These are phyloP conservation scores for Pythium oligandrum DNA, from an alignment of 352 stramenopile species.

Conservation along the genomic window DNA sequence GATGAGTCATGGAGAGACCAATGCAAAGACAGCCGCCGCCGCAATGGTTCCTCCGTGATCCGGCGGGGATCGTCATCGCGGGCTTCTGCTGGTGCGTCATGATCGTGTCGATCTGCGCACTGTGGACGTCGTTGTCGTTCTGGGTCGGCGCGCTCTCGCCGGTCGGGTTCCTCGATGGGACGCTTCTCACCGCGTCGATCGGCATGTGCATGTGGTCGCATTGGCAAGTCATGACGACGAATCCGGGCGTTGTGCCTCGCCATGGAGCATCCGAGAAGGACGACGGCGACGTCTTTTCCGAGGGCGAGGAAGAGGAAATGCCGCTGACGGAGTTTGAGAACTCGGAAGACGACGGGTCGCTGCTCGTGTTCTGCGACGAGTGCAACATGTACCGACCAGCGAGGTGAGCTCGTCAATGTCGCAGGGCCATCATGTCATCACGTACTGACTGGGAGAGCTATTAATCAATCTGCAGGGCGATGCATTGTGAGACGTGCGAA, in stretches of 20 bases:
- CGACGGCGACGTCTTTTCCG: conserved; percentile 14
- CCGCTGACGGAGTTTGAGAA: conserved; percentile 57
- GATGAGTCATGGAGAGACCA: too few relatives aligned
- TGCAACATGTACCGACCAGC: conserved; percentile 73
- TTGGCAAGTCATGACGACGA: conserved; percentile 64
- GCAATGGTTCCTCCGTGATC: conserved; percentile 61
- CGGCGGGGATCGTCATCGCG: conserved; percentile 56
- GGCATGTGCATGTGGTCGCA: conserved; percentile 74
- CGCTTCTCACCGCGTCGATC: conserved; percentile 52
- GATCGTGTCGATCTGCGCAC: conserved; percentile 27
- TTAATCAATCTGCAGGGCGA: conserved; percentile 30
- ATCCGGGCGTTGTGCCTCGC: conserved; percentile 62
- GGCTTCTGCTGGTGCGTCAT: conserved; percentile 56
- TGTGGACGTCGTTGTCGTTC: conserved; percentile 44
- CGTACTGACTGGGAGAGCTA: too few relatives aligned
- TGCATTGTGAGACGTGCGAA: conserved; percentile 73
- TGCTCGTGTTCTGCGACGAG: conserved; percentile 77
- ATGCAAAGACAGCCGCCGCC: not conserved
- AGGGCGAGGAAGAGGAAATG: conserved; percentile 52
- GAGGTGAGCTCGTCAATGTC: conserved; percentile 25
- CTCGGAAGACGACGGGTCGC: conserved; percentile 65
- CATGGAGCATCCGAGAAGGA: conserved; percentile 10
- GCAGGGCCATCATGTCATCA: too few relatives aligned
- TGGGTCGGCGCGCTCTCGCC: conserved; percentile 57
- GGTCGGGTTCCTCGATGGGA: conserved; percentile 30